These are phyloP conservation scores for Exophiala calicioides DNA, from an alignment of 2,329 filamentous ascomycete genomes.

Conservation along the genomic window DNA sequence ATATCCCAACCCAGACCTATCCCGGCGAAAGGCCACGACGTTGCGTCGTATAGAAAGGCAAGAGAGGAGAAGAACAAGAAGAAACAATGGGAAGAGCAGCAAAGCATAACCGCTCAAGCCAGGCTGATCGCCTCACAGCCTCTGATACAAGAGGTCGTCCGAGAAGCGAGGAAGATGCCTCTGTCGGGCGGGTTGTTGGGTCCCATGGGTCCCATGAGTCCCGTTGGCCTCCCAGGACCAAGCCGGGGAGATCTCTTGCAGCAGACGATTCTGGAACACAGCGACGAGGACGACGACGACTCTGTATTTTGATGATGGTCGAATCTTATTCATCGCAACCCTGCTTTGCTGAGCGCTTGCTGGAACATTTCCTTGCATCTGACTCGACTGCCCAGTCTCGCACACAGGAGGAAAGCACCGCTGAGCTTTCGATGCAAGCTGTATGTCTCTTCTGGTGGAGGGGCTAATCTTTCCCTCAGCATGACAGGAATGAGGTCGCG, in stretches of 20 bases:
- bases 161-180: constrained; percentile 25
- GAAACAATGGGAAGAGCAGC: constrained; percentile 24
- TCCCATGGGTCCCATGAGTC: constrained; percentile 20
- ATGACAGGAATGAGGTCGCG: constrained; percentile 86
- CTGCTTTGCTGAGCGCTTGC: constrained; percentile 41
- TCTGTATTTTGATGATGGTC: constrained; percentile 17
- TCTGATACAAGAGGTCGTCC: constrained; percentile 25
- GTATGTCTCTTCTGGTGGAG: constrained; percentile 97
- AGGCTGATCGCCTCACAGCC: constrained; percentile 26
- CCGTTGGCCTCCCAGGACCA: constrained; percentile 16
- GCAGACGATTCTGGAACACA: constrained; percentile 31
- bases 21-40: constrained; percentile 29
- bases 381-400: constrained; percentile 79
- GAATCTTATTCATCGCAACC: constrained; percentile 10
- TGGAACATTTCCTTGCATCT: constrained; percentile 78
- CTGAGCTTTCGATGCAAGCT: constrained; percentile 92
- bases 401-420: constrained; percentile 91
- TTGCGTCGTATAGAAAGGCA: constrained; percentile 31
- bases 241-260: constrained; percentile 20
- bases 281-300: constrained; percentile 30
- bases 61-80: constrained; percentile 30
- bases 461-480: constrained; percentile 82
- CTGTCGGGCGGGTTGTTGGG: constrained; percentile 4
- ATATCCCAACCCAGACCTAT: constrained; percentile 17
- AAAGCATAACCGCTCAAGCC: constrained; percentile 23